Percentiles rank a stretch among this genome's conserved stretches.
Conservation (phyloP, 306 rosid genomes). For the Dalbergia oliveri region DNA sequence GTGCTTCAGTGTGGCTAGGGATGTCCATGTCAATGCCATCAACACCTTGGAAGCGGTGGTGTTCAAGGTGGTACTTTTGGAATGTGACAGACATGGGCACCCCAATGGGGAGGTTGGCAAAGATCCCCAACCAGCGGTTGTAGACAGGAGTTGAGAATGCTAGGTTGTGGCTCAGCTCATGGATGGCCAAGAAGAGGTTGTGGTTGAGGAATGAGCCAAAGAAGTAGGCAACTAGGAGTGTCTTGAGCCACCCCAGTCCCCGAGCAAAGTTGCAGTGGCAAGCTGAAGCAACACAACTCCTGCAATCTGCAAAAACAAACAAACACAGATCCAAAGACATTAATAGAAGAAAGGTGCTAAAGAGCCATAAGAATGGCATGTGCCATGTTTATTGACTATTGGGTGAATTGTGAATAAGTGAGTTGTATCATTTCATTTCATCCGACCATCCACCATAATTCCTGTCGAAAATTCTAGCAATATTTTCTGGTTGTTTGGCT, state of each 20-base stretch:
- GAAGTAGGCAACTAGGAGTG: slow-evolving; percentile 76
- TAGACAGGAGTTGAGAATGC: slow-evolving; percentile 83
- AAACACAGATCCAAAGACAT: slow-evolving; percentile 28
- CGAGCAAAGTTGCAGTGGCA: slow-evolving; percentile 67
- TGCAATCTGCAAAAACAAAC: slow-evolving; percentile 64
- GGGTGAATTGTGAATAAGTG: too few relatives aligned
- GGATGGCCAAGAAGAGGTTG: slow-evolving; percentile 94
- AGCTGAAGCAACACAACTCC: slow-evolving; percentile 84
- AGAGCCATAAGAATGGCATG: too few relatives aligned
- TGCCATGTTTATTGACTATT: too few relatives aligned
- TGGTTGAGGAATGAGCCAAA: slow-evolving; percentile 95
- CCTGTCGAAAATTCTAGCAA: too few relatives aligned
- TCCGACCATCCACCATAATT: too few relatives aligned
- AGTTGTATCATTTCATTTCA: too few relatives aligned
- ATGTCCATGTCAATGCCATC: slow-evolving; percentile 93
- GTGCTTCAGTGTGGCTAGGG: slow-evolving; percentile 80
- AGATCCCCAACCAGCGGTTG: slow-evolving; percentile 89
- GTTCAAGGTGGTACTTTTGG: slow-evolving; percentile 94
- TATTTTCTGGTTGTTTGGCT: too few relatives aligned
- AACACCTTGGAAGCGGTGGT: slow-evolving; percentile 92
- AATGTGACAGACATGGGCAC: slow-evolving; percentile 96
- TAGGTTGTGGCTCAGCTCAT: slow-evolving; percentile 94
- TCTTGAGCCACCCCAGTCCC: slow-evolving; percentile 80
- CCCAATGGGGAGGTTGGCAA: slow-evolving; percentile 92
- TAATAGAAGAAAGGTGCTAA: too few relatives aligned